Percentiles rank a stretch among this genome's conserved stretches.
These are phyloP conservation scores for Lentinula detonsa DNA, from an alignment of 768 basidiomycete species.

Conservation along the genomic window DNA sequence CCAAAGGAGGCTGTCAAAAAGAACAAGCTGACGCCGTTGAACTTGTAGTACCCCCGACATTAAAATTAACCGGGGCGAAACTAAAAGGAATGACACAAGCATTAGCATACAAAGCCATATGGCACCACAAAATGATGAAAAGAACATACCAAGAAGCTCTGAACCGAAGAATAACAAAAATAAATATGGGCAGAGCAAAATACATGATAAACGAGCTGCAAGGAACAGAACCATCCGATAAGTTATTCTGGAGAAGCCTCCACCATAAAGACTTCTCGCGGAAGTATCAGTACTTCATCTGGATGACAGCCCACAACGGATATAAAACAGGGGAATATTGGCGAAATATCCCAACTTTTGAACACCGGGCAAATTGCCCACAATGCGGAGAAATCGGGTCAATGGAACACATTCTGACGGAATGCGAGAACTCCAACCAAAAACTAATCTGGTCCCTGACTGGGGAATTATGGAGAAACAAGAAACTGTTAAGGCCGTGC, in stretches of 20 bases:
- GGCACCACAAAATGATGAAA: not conserved
- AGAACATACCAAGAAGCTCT: not conserved
- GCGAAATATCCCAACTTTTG: not conserved
- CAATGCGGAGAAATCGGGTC: conserved; percentile 10
- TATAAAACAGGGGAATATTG: conserved; percentile 2
- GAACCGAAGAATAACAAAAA: not conserved
- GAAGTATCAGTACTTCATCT: conserved; percentile 10
- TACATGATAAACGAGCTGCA: not conserved
- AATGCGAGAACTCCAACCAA: no score
- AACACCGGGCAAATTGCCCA: not conserved
- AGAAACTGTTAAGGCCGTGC: no score
- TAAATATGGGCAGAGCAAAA: conserved; percentile 2
- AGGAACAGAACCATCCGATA: not conserved
- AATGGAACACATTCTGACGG: no score
- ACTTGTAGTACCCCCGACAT: not conserved
- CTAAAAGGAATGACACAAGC: conserved; percentile 11
- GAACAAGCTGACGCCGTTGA: conserved; percentile 5
- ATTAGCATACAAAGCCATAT: conserved; percentile 1
- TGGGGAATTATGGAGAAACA: no score
- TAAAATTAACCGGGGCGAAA: conserved; percentile 12
- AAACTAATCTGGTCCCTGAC: no score
- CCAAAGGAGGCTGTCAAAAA: conserved; percentile 12
- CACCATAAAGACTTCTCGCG: conserved; percentile 6
- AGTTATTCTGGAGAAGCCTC: conserved; percentile 8
- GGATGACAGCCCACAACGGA: conserved; percentile 7